These are phyloP conservation scores for Kuraishia capsulata DNA, from an alignment of 805 yeast species.

Conservation along the genomic window DNA sequence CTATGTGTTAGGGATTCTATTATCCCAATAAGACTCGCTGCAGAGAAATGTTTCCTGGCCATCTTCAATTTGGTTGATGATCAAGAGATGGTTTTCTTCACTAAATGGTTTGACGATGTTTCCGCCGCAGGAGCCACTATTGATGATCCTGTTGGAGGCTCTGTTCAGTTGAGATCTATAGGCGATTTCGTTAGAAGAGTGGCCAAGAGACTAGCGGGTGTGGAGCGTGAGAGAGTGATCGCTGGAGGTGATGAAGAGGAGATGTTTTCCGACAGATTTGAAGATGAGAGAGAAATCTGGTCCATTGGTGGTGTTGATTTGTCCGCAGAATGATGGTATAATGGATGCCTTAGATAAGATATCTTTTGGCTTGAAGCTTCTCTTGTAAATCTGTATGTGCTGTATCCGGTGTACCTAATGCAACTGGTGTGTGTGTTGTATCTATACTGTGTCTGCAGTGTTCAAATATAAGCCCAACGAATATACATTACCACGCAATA, in stretches of 20 bases:
- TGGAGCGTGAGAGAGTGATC: slow-evolving; percentile 78
- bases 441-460: no score
- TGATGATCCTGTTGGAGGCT: slow-evolving; percentile 27
- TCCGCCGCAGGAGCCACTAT: slow-evolving; percentile 22
- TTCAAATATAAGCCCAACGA: no score
- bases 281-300: slow-evolving; percentile 86
- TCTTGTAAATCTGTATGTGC: no score
- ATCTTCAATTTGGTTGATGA: slow-evolving; percentile 69
- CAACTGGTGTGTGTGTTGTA: no score
- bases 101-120: slow-evolving; percentile 46
- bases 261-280: slow-evolving; percentile 74
- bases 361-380: no score
- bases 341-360: no score
- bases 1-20: slow-evolving; percentile 78
- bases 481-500: no score
- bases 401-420: no score
- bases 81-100: slow-evolving; percentile 40
- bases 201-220: slow-evolving; percentile 74
- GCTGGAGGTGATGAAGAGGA: slow-evolving; percentile 90
- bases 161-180: slow-evolving; percentile 60
- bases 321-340: neutral
- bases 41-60: slow-evolving; percentile 80
- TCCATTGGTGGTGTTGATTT: slow-evolving; percentile 67
- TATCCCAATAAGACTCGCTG: slow-evolving; percentile 89
- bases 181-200: slow-evolving; percentile 88